A percentile compares a stretch with the other conserved stretches of the same genome.
phyloP scores from a whole-genome alignment of 345 rosid genomes.

The Citrus hindsii region DNA sequence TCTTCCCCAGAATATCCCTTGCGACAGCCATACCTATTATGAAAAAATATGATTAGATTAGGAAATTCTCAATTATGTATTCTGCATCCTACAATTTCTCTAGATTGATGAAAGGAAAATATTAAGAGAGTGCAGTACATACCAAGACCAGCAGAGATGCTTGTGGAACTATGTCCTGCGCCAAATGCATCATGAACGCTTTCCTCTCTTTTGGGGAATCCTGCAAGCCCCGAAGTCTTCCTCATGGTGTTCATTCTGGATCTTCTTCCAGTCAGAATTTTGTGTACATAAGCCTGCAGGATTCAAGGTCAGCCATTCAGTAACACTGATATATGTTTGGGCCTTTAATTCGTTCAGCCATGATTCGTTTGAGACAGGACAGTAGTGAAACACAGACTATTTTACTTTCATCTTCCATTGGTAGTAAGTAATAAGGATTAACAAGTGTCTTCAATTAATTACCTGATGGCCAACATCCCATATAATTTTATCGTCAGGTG shows the following conservation, averaged over 20 bases:
- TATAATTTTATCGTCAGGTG: constrained; percentile 67
- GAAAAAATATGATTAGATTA: neutral
- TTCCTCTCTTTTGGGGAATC: constrained; percentile 76
- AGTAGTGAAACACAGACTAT: no score
- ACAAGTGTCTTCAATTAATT: neutral
- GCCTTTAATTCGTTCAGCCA: neutral
- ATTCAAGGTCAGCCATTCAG: neutral
- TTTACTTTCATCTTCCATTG: no score
- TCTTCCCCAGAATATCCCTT: constrained; percentile 54
- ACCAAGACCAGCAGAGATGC: constrained; percentile 86
- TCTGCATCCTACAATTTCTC: neutral
- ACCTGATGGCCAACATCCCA: constrained; percentile 95
- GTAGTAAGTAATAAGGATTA: no score
- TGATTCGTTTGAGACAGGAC: neutral
- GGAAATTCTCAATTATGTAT: neutral
- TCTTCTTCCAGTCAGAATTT: constrained; percentile 76
- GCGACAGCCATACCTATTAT: constrained; percentile 69
- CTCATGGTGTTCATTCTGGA: constrained; percentile 65
- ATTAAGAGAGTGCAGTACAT: constrained; percentile 1
- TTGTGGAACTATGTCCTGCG: constrained; percentile 73
- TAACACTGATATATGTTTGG: neutral
- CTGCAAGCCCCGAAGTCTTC: constrained; percentile 69
- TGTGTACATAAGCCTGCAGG: constrained; percentile 66
- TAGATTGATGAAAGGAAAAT: neutral
- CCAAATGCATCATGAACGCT: constrained; percentile 69